Evolutionary conservation across 176 grass and related monocot species (phyloP).

Genomic region (Dactylis glomerata): DNA sequence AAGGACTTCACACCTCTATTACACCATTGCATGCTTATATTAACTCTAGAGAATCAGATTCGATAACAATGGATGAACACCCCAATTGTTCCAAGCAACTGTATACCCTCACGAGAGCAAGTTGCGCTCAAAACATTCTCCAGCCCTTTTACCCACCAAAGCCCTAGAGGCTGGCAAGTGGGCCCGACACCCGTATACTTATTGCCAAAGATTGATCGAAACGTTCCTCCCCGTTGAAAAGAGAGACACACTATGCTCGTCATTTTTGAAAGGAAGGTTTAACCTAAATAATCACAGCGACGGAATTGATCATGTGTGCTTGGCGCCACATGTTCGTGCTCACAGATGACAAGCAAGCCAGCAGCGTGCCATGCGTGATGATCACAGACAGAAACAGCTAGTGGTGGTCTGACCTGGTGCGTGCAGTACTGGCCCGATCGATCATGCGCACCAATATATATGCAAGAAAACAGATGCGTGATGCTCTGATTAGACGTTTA

Average conservation of each 20-base stretch:
- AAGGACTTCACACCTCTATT: too few species aligned
- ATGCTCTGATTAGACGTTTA: neutral
- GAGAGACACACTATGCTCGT: neutral
- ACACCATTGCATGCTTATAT: too few species aligned
- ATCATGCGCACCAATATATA: neutral
- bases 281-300: neutral
- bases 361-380: constrained; percentile 14
- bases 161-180: too few species aligned
- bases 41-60: too few species aligned
- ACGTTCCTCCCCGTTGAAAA: too few species aligned
- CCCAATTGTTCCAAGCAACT: too few species aligned
- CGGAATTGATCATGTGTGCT: neutral
- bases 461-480: neutral
- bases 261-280: neutral
- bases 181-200: too few species aligned
- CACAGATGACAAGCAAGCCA: neutral
- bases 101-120: too few species aligned
- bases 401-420: neutral
- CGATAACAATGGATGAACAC: too few species aligned
- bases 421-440: neutral
- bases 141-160: too few species aligned
- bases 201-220: too few species aligned
- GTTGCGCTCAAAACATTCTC: too few species aligned
- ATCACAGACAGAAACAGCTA: neutral
- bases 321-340: constrained; percentile 19